Base-by-base conservation (phyloP, 129 eudicot genomes). In the Centrapalus pauciflorus region DNA sequence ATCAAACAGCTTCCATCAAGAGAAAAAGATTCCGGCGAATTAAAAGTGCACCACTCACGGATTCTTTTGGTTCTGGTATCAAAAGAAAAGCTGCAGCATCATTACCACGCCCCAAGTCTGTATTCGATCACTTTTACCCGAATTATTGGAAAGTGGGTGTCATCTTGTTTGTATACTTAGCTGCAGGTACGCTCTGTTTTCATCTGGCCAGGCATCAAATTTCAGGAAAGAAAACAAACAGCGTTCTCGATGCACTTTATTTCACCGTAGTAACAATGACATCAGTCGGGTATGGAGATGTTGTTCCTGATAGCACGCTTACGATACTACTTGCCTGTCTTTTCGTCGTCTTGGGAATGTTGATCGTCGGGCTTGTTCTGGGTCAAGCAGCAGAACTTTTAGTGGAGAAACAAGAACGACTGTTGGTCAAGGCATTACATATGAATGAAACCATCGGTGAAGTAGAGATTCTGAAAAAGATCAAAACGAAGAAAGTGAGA, bases 201-300 rank as follows among this genome's bases (percentile, higher is more conserved):
- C 80, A 77, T 76, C 62, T 87, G 10, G 80, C 79, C 3, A 26
- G 41, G 61, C 21, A 80, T 55, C 90, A 90, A 7, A 67, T 90
- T 16, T 29, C 46, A 33, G 97, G 97, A 33, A 55, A 20, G 20
- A 85, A 90, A 83, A 78, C 84, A 54, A 58, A 74, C 34, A 77
- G 72, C 4, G 37, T 87, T 27, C 84, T 90, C 12, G 97, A 90
- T 72, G 83, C 90, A 23, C 81, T 87, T 64, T 90, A 90, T 74
- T 87, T 90, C 71, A 87, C 96, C 74, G 51, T 90, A 33, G 97
- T 90, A 17, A 90, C 97, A 14, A 90, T 90, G 96, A 90, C 96
- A 5, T 74, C 93, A 0, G 96, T 90, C 55, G 97, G 97, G 34
- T 90, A 90, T 51, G 97, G 97, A 45, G 97, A 90, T 63, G 83